Base-by-base conservation (phyloP, 2,329 filamentous ascomycete species). In the Xylariales sp. region DNA sequence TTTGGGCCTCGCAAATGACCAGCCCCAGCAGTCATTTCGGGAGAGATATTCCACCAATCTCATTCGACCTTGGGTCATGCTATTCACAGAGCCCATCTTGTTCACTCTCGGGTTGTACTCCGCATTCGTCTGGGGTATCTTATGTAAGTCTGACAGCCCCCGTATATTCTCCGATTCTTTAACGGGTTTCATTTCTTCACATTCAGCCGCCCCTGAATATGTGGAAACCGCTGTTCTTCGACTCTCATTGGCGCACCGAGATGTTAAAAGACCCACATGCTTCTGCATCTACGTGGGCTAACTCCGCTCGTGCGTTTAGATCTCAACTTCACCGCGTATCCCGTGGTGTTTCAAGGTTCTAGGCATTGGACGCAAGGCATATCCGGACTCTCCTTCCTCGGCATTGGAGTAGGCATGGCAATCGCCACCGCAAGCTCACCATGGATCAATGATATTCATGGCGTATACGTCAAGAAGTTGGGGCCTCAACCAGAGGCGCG, bases 31-130 rank as follows among this genome's bases (percentile, higher is more conserved):
- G n/a, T n/a, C n/a, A n/a, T n/a, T n/a, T n/a, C n/a, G n/a, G n/a
- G n/a, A n/a, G n/a, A n/a, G n/a, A n/a, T n/a, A n/a, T n/a, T n/a
- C n/a, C n/a, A n/a, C 37, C 33, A 21, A 17, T 20, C 13, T 39
- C 14, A 27, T 29, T 15, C 37, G 37, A 8, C 37, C 37, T n/a
- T 23, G 30, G 20, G 23, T 28, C 16, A 39, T 39, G 37, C 17
- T 39, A 17, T 28, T 8, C 5, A 39, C 37, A 12, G 37, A 39
- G 23, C 37, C 37, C 11, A 39, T 39, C 15, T 16, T 39, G 4
- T 29, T 39, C 11, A 20, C 33, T 6, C 16, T 39, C 11, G 32
- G 29, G 17, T 23, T 39, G 12, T 39, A 39, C 37, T 32, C 33
- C 29, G 30, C 37, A 2, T 39, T 39, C 23, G 24, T 39, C 21